phyloP scores from a whole-genome alignment of 1,284 basidiomycete species.

The Pseudomicrostroma phylloplanum region DNA sequence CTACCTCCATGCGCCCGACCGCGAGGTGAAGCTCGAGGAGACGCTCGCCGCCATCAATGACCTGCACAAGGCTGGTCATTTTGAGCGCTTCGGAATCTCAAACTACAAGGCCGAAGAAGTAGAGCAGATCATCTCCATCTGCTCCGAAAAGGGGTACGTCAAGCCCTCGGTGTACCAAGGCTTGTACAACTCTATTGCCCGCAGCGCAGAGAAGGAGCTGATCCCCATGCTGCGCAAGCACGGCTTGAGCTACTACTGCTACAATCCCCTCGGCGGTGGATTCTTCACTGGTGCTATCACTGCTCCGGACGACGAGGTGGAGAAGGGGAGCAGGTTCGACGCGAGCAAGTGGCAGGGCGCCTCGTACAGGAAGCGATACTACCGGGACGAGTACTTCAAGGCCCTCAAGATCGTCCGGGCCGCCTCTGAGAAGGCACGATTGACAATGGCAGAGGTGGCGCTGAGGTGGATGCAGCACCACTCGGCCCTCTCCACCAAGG shows the following conservation, averaged over 20 bases:
- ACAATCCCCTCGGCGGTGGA: conserved; percentile 48
- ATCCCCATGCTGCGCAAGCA: conserved; percentile 51
- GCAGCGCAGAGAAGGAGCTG: conserved; percentile 24
- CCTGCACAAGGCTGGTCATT: conserved; percentile 57
- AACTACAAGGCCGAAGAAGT: conserved; percentile 61
- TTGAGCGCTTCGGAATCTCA: conserved; percentile 57
- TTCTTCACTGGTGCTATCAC: conserved; percentile 26
- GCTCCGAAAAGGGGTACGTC: conserved; percentile 58
- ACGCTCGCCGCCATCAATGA: conserved; percentile 57
- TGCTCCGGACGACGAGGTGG: conserved; percentile 10
- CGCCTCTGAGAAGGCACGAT: conserved; percentile 24
- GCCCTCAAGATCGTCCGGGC: conserved; percentile 41
- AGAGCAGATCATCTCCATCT: conserved; percentile 61
- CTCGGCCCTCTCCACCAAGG: conserved; percentile 15
- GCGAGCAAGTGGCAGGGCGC: conserved; percentile 23
- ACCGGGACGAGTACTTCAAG: conserved; percentile 33
- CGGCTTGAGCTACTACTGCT: conserved; percentile 57
- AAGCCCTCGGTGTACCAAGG: conserved; percentile 67
- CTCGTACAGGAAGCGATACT: conserved; percentile 33
- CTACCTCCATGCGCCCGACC: conserved; percentile 60
- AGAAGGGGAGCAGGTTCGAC: conserved; percentile 30
- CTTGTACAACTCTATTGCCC: conserved; percentile 34
- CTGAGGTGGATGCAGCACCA: conserved; percentile 37
- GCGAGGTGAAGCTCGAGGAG: conserved; percentile 55
- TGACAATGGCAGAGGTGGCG: conserved; percentile 27